Base-by-base conservation (phyloP, 192 early-diverging fungal genomes). In the Linnemannia zychae region DNA sequence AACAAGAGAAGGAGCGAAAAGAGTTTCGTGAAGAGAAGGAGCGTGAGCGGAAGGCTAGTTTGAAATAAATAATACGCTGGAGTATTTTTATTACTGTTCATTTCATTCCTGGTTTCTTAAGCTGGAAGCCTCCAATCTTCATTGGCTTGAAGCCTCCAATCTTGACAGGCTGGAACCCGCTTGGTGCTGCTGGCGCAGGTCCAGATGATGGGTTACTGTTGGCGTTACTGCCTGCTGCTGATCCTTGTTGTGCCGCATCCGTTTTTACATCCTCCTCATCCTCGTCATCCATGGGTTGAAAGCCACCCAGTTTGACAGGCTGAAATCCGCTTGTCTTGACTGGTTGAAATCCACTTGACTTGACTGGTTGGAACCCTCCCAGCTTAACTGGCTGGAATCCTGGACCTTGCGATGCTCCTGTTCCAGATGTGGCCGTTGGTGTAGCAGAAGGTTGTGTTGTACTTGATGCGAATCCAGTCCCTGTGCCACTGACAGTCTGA, bases 91-190 rank as follows among this genome's bases (percentile, higher is more conserved):
- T 37, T 34, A 11, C 49, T 6, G 6, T n/a, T 6, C 37, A 38
- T 20, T 34, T 46, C 24, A 48, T 65, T 15, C 83, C 77, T n/a
- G 83, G 83, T 17, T 75, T 79, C 68, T 79, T 85, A 33, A 85
- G 47, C 46, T 85, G 83, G 31, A 85, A 79, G 4, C 73, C 76
- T 33, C 83, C 83, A 47, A 85, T 75, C 78, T 85, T 85, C 77
- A 79, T 75, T 38, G 81, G 81, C 53, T 78, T 84, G 72, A 84
- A 84, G 3, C 75, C 81, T 15, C 75, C 71, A 28, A 82, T 18
- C 66, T 84, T 84, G 22, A 79, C 72, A 0, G 82, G 82, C 24
- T 84, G 82, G 44, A 84, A 84, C n/a, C 82, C 82, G n/a, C 38
- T 75, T 5, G 72, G 46, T 53, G 57, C 13, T 33, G 47, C 13